Evolutionary conservation across 2,329 filamentous ascomycete genomes (phyloP), one percentile per base, ranked within the genome.

Genomic region (Corniculantispora saksenae): DNA sequence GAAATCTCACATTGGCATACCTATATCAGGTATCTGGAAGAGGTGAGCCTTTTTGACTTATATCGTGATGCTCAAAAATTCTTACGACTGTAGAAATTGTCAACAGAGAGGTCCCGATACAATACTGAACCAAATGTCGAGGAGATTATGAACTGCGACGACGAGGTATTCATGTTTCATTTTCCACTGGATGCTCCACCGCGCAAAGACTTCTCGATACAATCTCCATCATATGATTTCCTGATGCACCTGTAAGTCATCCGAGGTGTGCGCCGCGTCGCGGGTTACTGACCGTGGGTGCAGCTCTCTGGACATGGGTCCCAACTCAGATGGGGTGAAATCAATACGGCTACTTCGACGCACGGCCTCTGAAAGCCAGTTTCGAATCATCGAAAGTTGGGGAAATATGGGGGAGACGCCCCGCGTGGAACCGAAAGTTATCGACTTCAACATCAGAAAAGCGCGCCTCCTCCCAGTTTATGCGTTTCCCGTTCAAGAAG

Each of bases 1-100:
- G n/a, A 51, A 15, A 60, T 66, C n/a, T 71, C 69, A 19, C 70
- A 72, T 53, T 72, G 70, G 70, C 70, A 68, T 10, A 70, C 69
- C 7, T 72, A 71, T 32, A 51, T 72, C 10, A 62, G 57, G 21
- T 58, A 69, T 57, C 66, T 72, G 8, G 65, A 71, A 43, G 66
- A 70, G 23, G 70, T 70, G 54, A 64, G 68, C 21, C 12, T 56
- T 15, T n/a, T 6, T 9, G 17, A n/a, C 8, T 43, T 12, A 55
- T 47, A 48, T 35, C 19, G 21, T 21, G 32, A 32, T 32, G 32
- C 6, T 43, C 12, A 7, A 43, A 38, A 13, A 43, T 13, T 7
- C 38, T 43, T 3, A 43, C 38, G 17, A 13, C 17, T 13, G 17
- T 13, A 43, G 38, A 43, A 43, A 15, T 43, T 43, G 38, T 13